These are phyloP conservation scores for Penicillium chermesinum DNA, from an alignment of 495 filamentous ascomycete genomes.

Conservation along the genomic window DNA sequence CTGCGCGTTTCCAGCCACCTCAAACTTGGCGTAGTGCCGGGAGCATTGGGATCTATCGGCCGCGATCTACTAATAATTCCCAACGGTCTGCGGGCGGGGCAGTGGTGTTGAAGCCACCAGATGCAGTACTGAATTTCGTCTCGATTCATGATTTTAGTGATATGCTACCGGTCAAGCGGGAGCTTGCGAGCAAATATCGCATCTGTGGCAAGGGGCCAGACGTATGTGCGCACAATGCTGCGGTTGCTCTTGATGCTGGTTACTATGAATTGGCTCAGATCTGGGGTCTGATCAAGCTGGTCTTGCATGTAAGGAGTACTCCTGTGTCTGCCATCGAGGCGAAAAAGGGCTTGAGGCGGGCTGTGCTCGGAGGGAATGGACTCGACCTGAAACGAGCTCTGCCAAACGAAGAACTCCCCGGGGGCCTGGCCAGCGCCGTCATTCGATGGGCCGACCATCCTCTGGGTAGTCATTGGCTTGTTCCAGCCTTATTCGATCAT, in stretches of 20 bases:
- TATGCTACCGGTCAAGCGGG: slow-evolving; percentile 68
- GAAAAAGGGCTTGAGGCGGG: slow-evolving; percentile 31
- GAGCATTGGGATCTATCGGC: slow-evolving; percentile 41
- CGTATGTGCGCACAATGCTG: slow-evolving; percentile 78
- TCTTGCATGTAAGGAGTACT: slow-evolving; percentile 70
- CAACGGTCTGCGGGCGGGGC: slow-evolving; percentile 50
- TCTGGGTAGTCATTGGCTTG: slow-evolving; percentile 66
- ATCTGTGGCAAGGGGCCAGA: slow-evolving; percentile 77
- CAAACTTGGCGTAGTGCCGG: slow-evolving; percentile 51
- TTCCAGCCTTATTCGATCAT: slow-evolving; percentile 60
- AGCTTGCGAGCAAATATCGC: slow-evolving; percentile 70
- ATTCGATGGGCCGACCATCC: slow-evolving; percentile 86
- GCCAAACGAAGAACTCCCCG: slow-evolving; percentile 12
- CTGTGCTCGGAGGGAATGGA: slow-evolving; percentile 26
- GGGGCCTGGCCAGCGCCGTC: slow-evolving; percentile 41
- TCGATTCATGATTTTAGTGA: slow-evolving; percentile 64
- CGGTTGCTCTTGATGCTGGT: slow-evolving; percentile 68
- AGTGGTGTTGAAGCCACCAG: slow-evolving; percentile 29
- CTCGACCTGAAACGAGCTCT: slow-evolving; percentile 2
- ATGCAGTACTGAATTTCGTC: slow-evolving; percentile 50
- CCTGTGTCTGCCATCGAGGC: slow-evolving; percentile 43
- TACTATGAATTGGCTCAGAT: slow-evolving; percentile 70
- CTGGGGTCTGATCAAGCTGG: slow-evolving; percentile 74
- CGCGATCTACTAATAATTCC: slow-evolving; percentile 48
- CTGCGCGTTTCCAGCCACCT: slow-evolving; percentile 44